phyloP scores from a whole-genome alignment of 768 basidiomycete species.

The Gloeopeniophorella convolvens region DNA sequence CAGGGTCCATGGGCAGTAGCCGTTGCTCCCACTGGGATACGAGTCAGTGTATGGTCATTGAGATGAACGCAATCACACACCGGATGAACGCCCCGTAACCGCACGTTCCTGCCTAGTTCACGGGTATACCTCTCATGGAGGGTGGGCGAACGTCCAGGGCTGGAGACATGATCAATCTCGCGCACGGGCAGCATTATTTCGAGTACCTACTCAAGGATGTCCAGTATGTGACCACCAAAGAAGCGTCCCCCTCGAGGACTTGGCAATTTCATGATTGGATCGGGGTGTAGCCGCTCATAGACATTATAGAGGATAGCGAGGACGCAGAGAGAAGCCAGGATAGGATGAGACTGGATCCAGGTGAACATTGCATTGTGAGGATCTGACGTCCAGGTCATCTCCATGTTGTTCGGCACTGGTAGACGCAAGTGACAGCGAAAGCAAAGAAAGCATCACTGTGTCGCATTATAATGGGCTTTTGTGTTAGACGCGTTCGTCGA shows the following conservation, averaged over 20 bases:
- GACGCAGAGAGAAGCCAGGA: not conserved
- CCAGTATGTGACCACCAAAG: constrained; percentile 7
- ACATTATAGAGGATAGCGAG: constrained; percentile 4
- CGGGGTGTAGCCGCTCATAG: constrained; percentile 10
- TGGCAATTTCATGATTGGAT: constrained; percentile 15
- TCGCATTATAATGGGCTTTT: not conserved
- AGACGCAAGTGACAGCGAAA: not conserved
- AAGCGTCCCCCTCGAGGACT: constrained; percentile 5
- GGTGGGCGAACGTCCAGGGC: constrained; percentile 9
- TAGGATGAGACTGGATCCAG: constrained; percentile 13
- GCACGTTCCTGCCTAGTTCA: constrained; percentile 63
- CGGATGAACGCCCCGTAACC: constrained; percentile 60
- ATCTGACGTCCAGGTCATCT: not conserved
- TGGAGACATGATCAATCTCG: not conserved
- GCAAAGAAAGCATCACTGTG: too few species aligned
- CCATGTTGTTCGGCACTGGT: not conserved
- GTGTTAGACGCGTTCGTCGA: not conserved
- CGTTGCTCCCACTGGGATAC: constrained; percentile 63
- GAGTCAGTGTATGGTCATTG: not conserved
- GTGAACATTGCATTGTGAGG: not conserved
- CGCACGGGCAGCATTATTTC: not conserved
- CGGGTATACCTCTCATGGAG: constrained; percentile 37
- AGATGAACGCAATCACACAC: constrained; percentile 37
- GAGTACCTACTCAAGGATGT: constrained; percentile 6
- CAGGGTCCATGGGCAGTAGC: constrained; percentile 74